Percentiles rank a stretch among this genome's conserved stretches.
Evolutionary conservation across 2,329 filamentous ascomycete species (phyloP).

Genomic region (Sarocladium strictum): DNA sequence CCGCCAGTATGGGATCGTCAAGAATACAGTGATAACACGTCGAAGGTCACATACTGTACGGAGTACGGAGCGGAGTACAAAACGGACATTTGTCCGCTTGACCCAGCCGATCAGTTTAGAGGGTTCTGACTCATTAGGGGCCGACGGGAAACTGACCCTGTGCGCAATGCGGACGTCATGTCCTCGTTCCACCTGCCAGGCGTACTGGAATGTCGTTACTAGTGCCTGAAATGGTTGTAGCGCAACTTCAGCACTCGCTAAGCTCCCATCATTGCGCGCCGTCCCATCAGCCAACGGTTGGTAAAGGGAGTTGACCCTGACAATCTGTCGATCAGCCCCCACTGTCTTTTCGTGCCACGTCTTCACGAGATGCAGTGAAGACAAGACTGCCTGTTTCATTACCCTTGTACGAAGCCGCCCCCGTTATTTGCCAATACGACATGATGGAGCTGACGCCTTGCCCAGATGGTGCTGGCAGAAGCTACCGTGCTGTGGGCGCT

Average conservation of each 20-base stretch:
- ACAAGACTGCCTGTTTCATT: background rate
- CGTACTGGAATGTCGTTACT: background rate
- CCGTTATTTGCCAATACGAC: background rate
- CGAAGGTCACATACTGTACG: too few species aligned
- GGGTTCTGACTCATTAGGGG: too few species aligned
- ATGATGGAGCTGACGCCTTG: background rate
- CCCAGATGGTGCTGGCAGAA: background rate
- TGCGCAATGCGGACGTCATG: background rate
- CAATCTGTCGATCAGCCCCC: constrained; percentile 3
- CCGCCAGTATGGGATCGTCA: too few species aligned
- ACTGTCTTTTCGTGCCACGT: background rate
- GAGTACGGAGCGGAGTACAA: too few species aligned
- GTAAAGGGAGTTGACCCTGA: constrained; percentile 3
- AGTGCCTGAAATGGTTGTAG: background rate
- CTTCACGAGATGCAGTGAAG: background rate
- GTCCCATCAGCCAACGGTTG: background rate
- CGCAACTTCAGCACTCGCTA: background rate
- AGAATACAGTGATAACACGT: too few species aligned
- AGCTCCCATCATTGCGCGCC: background rate
- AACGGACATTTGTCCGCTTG: too few species aligned
- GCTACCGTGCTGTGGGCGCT: background rate
- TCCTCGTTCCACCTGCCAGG: background rate
- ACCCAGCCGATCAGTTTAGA: too few species aligned
- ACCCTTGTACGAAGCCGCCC: background rate
- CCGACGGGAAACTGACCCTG: background rate